Conservation (phyloP, 2,329 filamentous ascomycete genomes). For the Fusarium hainanense region DNA sequence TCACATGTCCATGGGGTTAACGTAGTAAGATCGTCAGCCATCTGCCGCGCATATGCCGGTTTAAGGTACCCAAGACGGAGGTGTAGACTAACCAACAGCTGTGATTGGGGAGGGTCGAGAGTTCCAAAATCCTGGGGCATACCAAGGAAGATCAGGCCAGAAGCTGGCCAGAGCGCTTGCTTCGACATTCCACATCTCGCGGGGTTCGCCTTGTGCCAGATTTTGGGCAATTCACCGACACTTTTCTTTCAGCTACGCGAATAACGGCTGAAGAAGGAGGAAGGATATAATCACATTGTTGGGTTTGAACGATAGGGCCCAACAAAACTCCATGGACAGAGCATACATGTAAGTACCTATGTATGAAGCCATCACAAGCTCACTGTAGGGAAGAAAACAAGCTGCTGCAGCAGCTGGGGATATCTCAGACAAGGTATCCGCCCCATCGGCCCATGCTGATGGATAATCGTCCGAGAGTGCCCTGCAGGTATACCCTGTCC, state of each 20-base stretch:
- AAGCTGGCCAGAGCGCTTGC: conserved; percentile 40
- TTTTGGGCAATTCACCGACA: conserved; percentile 22
- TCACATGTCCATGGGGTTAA: conserved; percentile 30
- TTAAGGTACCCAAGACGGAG: conserved; percentile 37
- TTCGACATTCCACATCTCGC: conserved; percentile 32
- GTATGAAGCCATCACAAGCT: neutral
- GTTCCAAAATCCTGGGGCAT: conserved; percentile 25
- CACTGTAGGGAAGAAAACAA: neutral
- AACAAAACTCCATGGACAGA: neutral
- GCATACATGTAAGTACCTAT: neutral
- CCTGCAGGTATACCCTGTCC: conserved; percentile 32
- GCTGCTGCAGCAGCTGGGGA: neutral
- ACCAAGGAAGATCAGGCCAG: conserved; percentile 44
- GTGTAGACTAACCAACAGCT: conserved; percentile 12
- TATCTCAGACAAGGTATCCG: conserved; percentile 33
- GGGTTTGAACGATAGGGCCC: neutral
- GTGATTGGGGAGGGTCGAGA: conserved; percentile 40
- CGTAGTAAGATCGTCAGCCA: conserved; percentile 44
- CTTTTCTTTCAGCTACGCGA: neutral
- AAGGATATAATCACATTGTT: neutral
- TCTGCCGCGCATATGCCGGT: conserved; percentile 48
- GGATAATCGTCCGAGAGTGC: conserved; percentile 45
- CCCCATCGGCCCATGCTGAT: conserved; percentile 42
- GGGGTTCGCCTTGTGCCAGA: conserved; percentile 24
- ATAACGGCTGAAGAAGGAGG: neutral